Evolutionary conservation across 1,284 basidiomycete species (phyloP), one percentile per base, ranked within the genome.

Genomic region (Porodaedalea pini): DNA sequence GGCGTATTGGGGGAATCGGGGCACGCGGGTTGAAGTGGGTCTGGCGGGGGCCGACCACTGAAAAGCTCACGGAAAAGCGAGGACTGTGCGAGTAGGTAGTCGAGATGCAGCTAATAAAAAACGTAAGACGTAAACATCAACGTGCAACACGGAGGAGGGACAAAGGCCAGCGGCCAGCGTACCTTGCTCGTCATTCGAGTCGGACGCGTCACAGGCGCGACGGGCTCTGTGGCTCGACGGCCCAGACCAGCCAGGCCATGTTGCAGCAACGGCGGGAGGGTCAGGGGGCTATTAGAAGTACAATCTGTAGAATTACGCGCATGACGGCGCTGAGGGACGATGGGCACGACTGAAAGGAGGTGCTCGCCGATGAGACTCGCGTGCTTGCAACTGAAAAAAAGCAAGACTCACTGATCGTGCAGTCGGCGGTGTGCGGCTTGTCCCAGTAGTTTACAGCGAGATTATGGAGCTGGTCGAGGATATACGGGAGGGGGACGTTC

Each of bases 51-150:
- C 29, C 79, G 73, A 7, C 86, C 86, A 65, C 78, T 81, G 66
- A 91, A 81, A 47, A 91, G 75, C 13, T 78, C 79, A 39, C 85
- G 77, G 52, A 91, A 73, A 58, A 89, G 80, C 60, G 75, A 76
- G 0, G 88, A 90, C 64, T 89, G 86, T n/a, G 86, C 79, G 11
- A 81, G 81, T 44, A 91, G 76, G 64, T 83, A 87, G 67, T 86
- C 86, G 62, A 81, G 77, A 65, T 91, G 89, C 27, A 90, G 72
- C 88, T 90, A 62, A 27, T 27, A 55, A 53, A 25, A 31, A 13
- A 45, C 53, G 45, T 54, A 44, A 56, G 54, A 48, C 39, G 54
- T 64, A 45, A 60, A 23, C 48, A 13, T 17, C 21, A 31, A 47
- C 17, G 31, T 15, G 21, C 45, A 15, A 47, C n/a, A n/a, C n/a